Evolutionary conservation across 176 grass and related monocot species (phyloP).

Genomic region (Eleusine indica): DNA sequence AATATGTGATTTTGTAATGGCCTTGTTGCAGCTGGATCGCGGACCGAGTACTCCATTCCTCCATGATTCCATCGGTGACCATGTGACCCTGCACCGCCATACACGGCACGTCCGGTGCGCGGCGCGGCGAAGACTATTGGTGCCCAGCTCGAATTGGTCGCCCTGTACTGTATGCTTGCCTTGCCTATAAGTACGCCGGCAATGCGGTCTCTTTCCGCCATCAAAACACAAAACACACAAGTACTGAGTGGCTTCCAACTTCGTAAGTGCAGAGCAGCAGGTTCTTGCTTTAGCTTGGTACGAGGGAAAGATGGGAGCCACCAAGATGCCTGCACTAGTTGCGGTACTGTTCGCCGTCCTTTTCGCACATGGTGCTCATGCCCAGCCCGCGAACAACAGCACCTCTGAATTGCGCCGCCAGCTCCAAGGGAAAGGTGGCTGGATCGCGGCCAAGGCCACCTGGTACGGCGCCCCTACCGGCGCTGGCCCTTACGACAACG

Average conservation of each 20-base stretch:
- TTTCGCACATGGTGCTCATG: neutral
- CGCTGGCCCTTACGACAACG: constrained; percentile 58
- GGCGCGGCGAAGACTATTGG: constrained; percentile 13
- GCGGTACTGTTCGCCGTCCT: constrained; percentile 19
- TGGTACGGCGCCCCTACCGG: constrained; percentile 67
- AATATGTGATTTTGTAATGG: constrained; percentile 18
- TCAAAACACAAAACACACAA: neutral
- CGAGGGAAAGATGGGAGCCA: neutral
- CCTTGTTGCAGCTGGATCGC: constrained; percentile 16
- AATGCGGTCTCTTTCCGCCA: neutral
- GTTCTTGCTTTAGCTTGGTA: neutral
- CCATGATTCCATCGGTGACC: constrained; percentile 51
- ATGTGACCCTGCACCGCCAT: constrained; percentile 27
- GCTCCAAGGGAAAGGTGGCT: constrained; percentile 3
- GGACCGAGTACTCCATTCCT: constrained; percentile 38
- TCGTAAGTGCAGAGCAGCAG: too few species aligned
- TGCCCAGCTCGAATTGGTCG: neutral
- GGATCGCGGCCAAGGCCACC: constrained; percentile 49
- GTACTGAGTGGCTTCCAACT: too few species aligned
- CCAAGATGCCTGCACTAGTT: neutral
- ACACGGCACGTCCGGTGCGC: constrained; percentile 35
- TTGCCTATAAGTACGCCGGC: constrained; percentile 44
- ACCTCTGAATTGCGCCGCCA: constrained; percentile 17
- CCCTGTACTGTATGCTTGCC: neutral
- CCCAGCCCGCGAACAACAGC: neutral